Percentiles rank a stretch among this genome's conserved stretches.
Evolutionary conservation across 1,139 yeast genomes (phyloP).

Genomic region (Protomyces lactucae-debilis): DNA sequence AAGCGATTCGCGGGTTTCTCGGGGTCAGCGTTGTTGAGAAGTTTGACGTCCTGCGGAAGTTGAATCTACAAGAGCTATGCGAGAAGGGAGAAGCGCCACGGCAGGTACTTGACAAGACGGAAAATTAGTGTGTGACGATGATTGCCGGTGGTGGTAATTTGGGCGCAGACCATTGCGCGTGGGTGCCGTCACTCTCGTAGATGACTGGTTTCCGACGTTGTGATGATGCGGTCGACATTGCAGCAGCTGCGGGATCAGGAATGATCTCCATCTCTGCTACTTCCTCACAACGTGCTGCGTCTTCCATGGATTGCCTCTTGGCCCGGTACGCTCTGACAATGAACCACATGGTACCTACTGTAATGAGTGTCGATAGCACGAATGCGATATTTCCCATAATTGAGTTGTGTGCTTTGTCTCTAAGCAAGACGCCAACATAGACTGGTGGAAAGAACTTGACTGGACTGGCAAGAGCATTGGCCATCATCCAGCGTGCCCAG

Average conservation of each 20-base stretch:
- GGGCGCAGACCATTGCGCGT: too few relatives aligned
- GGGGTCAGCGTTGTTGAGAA: slow-evolving; percentile 75
- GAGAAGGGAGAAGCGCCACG: background rate
- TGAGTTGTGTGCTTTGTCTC: slow-evolving; percentile 8
- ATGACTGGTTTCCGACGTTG: too few relatives aligned
- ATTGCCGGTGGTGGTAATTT: too few relatives aligned
- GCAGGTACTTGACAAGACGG: too few relatives aligned
- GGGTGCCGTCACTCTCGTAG: too few relatives aligned
- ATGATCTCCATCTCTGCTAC: background rate
- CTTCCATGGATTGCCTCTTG: slow-evolving; percentile 4
- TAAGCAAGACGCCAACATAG: slow-evolving; percentile 11
- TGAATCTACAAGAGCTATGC: slow-evolving; percentile 58
- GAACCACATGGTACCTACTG: slow-evolving; percentile 11
- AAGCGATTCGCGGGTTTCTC: slow-evolving; percentile 72
- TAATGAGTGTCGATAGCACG: slow-evolving; percentile 2
- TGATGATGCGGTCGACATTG: too few relatives aligned
- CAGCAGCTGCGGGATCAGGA: background rate
- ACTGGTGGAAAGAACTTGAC: slow-evolving; percentile 24
- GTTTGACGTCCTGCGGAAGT: slow-evolving; percentile 53
- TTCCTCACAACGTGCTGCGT: background rate
- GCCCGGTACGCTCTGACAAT: background rate
- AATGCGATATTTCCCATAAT: slow-evolving; percentile 9
- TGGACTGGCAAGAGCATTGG: slow-evolving; percentile 10
- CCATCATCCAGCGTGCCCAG: slow-evolving; percentile 19
- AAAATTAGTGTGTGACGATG: too few relatives aligned